Evolutionary conservation across 805 yeast genomes (phyloP).

Genomic region (Komagataella populi): DNA sequence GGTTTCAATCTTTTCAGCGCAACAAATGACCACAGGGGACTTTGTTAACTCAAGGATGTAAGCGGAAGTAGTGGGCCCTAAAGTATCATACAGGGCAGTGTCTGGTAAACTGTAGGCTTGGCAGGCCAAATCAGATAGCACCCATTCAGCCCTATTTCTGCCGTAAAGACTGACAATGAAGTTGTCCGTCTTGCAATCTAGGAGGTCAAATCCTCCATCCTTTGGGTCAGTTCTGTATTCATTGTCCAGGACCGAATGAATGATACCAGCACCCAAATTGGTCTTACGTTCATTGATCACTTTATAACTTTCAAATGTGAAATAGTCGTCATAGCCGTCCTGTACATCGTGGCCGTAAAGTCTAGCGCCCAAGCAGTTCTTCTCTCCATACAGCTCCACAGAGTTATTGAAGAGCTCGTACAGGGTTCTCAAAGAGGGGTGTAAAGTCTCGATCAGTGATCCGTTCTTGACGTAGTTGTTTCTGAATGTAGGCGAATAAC

Average conservation of each 20-base stretch:
- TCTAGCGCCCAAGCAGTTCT: slow-evolving; percentile 24
- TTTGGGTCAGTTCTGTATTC: slow-evolving; percentile 5
- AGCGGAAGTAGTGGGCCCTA: slow-evolving; percentile 46
- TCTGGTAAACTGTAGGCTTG: slow-evolving; percentile 39
- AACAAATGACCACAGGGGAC: slow-evolving; percentile 40
- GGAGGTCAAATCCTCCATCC: slow-evolving; percentile 4
- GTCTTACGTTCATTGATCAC: slow-evolving; percentile 28
- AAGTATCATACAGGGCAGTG: slow-evolving; percentile 42
- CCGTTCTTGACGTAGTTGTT: slow-evolving; percentile 1
- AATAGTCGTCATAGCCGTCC: slow-evolving; percentile 24
- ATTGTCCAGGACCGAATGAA: slow-evolving; percentile 21
- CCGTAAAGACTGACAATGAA: slow-evolving; percentile 46
- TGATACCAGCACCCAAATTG: slow-evolving; percentile 42
- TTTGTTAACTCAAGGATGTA: slow-evolving; percentile 50
- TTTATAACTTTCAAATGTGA: slow-evolving; percentile 27
- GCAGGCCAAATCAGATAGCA: slow-evolving; percentile 55
- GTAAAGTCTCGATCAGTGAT: slow-evolving; percentile 7
- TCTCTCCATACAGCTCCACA: slow-evolving; percentile 11
- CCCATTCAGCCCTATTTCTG: slow-evolving; percentile 56
- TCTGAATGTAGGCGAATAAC: slow-evolving; percentile 2
- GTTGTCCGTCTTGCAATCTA: background rate
- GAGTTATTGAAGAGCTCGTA: slow-evolving; percentile 19
- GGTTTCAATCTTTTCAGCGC: slow-evolving; percentile 35
- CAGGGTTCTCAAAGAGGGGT: slow-evolving; percentile 24
- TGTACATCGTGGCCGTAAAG: slow-evolving; percentile 16